Conservation (phyloP, 352 stramenopile species). For the Phytophthora idaei region DNA sequence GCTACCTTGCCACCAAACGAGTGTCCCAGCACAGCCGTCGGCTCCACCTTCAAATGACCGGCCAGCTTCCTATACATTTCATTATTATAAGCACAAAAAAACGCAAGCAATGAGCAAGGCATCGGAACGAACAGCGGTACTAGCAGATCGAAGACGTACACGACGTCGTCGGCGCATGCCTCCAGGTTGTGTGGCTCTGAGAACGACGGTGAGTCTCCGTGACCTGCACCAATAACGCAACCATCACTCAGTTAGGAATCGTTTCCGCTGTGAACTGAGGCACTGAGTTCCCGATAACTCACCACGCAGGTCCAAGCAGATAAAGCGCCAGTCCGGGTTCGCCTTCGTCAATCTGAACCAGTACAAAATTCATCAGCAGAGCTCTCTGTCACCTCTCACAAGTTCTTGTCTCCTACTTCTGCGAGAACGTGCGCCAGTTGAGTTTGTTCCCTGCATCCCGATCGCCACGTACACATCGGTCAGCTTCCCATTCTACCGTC, state of each 20-base stretch:
- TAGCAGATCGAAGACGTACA: constrained; percentile 45
- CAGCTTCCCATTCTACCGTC: neutral
- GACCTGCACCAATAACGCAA: constrained; percentile 35
- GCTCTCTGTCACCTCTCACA: neutral
- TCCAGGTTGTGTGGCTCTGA: constrained; percentile 60
- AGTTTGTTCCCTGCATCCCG: constrained; percentile 72
- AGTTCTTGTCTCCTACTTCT: constrained; percentile 44
- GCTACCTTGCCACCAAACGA: constrained; percentile 86
- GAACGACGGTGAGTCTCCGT: constrained; percentile 80
- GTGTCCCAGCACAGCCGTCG: constrained; percentile 70
- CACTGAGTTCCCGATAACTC: constrained; percentile 2
- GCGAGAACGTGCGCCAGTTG: constrained; percentile 85
- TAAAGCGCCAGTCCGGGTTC: constrained; percentile 72
- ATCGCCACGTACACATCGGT: constrained; percentile 4
- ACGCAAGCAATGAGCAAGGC: too few species aligned
- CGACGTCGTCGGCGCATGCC: constrained; percentile 70
- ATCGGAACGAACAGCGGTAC: neutral
- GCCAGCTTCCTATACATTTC: constrained; percentile 45
- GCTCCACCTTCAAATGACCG: constrained; percentile 54
- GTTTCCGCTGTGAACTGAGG: neutral
- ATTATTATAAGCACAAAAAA: neutral
- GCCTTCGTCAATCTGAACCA: constrained; percentile 53
- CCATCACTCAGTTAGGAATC: constrained; percentile 2
- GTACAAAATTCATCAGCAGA: neutral
- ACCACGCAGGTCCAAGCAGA: constrained; percentile 76